phyloP scores from a whole-genome alignment of 352 stramenopile species.

The Plasmopara muralis region DNA sequence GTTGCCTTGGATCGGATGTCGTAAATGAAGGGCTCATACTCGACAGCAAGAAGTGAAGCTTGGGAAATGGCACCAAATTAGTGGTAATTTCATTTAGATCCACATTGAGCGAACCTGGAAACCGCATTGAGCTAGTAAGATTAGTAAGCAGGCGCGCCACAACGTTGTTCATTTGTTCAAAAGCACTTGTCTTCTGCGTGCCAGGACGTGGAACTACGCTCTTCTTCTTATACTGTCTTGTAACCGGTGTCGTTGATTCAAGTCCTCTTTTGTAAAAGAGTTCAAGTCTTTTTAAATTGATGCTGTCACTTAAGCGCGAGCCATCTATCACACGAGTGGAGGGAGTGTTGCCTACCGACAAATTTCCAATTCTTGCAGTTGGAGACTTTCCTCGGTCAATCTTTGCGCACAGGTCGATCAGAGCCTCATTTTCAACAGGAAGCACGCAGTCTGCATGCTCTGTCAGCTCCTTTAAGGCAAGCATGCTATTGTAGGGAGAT shows the following conservation, averaged over 20 bases:
- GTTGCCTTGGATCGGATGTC: constrained; percentile 39
- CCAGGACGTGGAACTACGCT: constrained; percentile 3
- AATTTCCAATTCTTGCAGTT: neutral
- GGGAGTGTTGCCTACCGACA: constrained; percentile 3
- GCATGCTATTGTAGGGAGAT: constrained; percentile 90
- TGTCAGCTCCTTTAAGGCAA: constrained; percentile 72
- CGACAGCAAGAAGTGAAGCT: constrained; percentile 97
- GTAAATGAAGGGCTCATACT: constrained; percentile 64
- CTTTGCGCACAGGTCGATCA: constrained; percentile 62
- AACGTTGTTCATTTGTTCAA: constrained; percentile 98
- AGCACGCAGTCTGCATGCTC: constrained; percentile 88
- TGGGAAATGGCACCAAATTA: constrained; percentile 98
- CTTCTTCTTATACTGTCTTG: constrained; percentile 24
- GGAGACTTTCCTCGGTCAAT: constrained; percentile 20
- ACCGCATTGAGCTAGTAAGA: constrained; percentile 98
- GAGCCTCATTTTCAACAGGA: constrained; percentile 87
- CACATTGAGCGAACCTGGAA: constrained; percentile 97
- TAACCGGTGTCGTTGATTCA: constrained; percentile 1
- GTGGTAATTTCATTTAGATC: constrained; percentile 99
- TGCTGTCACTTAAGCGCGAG: constrained; percentile 35
- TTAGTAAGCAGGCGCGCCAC: constrained; percentile 96
- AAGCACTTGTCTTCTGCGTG: constrained; percentile 55
- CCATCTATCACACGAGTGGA: constrained; percentile 20
- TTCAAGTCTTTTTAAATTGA: constrained; percentile 45
- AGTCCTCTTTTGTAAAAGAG: constrained; percentile 43